Conservation (phyloP, 2,329 filamentous ascomycete species). For the Trichophyton simii region DNA sequence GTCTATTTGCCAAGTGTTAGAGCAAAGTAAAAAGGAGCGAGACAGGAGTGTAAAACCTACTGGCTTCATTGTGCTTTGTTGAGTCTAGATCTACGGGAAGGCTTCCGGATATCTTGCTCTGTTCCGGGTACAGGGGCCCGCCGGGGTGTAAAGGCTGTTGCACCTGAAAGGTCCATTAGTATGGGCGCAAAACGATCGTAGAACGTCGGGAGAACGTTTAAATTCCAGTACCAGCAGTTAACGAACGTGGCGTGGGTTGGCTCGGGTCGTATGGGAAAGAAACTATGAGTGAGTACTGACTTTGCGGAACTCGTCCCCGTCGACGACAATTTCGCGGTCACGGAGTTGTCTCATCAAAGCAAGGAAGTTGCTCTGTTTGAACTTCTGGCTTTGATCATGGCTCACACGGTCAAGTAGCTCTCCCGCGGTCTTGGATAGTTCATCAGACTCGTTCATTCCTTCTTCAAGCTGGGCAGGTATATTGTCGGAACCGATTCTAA, state of each 20-base stretch:
- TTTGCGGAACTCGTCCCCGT: conserved; percentile 49
- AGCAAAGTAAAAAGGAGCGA: not conserved
- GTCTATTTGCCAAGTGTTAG: not conserved
- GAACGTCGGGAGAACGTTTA: conserved; percentile 15
- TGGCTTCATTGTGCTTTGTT: conserved; percentile 6
- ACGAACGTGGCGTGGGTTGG: conserved; percentile 18
- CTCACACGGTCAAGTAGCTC: conserved; percentile 57
- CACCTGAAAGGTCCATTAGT: conserved; percentile 27
- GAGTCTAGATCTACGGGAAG: not conserved
- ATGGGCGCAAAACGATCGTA: conserved; percentile 16
- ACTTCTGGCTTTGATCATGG: conserved; percentile 58
- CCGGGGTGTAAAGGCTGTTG: conserved; percentile 36
- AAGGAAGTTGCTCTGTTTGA: conserved; percentile 65
- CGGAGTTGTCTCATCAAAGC: conserved; percentile 63
- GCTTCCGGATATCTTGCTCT: conserved; percentile 4
- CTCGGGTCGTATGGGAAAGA: conserved; percentile 19
- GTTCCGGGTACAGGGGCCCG: conserved; percentile 33
- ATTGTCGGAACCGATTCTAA: conserved; percentile 33
- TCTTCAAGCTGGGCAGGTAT: conserved; percentile 27
- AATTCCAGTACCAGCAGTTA: conserved; percentile 24
- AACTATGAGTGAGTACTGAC: conserved; percentile 34
- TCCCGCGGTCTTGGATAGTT: conserved; percentile 59
- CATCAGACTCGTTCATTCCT: conserved; percentile 44
- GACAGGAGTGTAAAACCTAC: conserved; percentile 7
- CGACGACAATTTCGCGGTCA: conserved; percentile 57